phyloP scores from a whole-genome alignment of 306 rosid species.

The Alnus glutinosa region DNA sequence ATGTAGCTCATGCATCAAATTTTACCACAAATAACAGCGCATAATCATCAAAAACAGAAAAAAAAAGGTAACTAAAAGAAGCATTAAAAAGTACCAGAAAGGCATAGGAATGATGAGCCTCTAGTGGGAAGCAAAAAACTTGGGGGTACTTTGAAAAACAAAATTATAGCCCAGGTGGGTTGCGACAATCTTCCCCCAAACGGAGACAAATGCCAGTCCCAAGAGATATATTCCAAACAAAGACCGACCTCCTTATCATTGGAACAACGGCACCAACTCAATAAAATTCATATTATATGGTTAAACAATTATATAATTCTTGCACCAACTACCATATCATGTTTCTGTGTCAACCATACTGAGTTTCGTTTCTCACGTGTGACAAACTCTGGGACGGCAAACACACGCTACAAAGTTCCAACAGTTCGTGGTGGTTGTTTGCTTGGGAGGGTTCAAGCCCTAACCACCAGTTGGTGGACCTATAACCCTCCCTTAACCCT shows the following conservation, averaged over 20 bases:
- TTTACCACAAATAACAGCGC: constrained; percentile 20
- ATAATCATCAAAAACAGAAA: constrained; percentile 10
- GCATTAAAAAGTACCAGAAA: constrained; percentile 27
- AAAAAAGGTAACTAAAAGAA: not conserved
- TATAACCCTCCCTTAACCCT: constrained; percentile 56
- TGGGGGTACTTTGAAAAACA: constrained; percentile 1
- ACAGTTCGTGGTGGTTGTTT: constrained; percentile 48
- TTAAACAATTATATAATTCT: constrained; percentile 5
- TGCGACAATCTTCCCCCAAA: constrained; percentile 35
- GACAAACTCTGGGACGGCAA: constrained; percentile 42
- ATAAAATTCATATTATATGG: constrained; percentile 21
- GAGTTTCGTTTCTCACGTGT: constrained; percentile 59
- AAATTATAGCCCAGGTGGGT: constrained; percentile 24
- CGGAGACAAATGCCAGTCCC: constrained; percentile 62
- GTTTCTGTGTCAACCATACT: constrained; percentile 48
- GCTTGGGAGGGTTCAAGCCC: constrained; percentile 66
- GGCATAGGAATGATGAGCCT: not conserved
- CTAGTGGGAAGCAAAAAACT: constrained; percentile 35
- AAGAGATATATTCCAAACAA: constrained; percentile 56
- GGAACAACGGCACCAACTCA: constrained; percentile 83
- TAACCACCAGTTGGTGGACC: constrained; percentile 93
- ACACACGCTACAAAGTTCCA: constrained; percentile 38
- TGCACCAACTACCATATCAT: constrained; percentile 53
- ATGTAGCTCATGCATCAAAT: constrained; percentile 18
- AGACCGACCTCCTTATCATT: constrained; percentile 74